phyloP scores from a whole-genome alignment of 2,329 filamentous ascomycete species.

The Myriosclerotinia curreyana region DNA sequence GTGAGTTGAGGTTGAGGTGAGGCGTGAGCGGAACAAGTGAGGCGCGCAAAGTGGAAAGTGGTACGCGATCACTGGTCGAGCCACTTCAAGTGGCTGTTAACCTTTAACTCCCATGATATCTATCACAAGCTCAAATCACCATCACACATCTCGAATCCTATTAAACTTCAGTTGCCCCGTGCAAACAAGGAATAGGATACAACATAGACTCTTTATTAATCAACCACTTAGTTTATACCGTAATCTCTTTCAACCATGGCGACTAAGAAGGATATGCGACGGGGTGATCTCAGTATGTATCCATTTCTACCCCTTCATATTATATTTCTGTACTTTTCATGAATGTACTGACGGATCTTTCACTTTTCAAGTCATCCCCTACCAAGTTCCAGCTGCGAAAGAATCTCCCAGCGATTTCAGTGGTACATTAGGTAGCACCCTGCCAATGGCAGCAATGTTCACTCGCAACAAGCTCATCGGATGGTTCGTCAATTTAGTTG shows the following conservation, averaged over 20 bases:
- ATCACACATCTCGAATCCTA: neutral
- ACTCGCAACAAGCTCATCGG: constrained; percentile 80
- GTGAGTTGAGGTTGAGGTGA: neutral
- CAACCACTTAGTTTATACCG: neutral
- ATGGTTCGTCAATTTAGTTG: constrained; percentile 47
- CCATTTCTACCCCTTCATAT: neutral
- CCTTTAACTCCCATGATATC: neutral
- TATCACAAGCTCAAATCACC: neutral
- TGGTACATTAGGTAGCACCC: constrained; percentile 68
- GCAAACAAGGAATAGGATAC: neutral
- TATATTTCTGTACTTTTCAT: neutral
- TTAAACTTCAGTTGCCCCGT: neutral
- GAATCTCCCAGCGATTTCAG: constrained; percentile 65
- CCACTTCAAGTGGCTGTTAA: neutral
- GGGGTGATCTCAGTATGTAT: constrained; percentile 65
- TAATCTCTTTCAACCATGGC: constrained; percentile 49
- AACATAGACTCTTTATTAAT: too few species aligned
- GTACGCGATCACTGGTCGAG: neutral
- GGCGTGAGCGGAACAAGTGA: neutral
- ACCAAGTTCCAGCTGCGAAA: constrained; percentile 69
- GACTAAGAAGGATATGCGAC: constrained; percentile 66
- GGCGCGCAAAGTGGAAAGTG: neutral
- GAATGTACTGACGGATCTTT: neutral
- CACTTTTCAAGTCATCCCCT: constrained; percentile 72
- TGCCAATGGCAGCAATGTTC: constrained; percentile 96